A percentile compares a stretch with the other conserved stretches of the same genome.
phyloP scores from a whole-genome alignment of 2,329 filamentous ascomycete genomes.

The Huntiella abstrusa region DNA sequence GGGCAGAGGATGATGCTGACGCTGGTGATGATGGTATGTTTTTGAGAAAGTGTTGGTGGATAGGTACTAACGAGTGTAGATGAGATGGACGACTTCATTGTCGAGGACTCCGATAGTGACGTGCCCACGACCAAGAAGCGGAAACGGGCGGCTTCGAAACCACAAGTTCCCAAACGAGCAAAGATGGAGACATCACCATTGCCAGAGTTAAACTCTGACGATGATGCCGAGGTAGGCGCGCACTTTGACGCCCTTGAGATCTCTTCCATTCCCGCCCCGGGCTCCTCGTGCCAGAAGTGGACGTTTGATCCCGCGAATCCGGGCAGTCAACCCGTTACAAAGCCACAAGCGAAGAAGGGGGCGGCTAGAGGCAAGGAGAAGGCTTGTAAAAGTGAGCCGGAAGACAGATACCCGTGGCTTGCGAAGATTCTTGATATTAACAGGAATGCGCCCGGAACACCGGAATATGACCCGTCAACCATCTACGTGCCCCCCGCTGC shows the following conservation, averaged over 20 bases:
- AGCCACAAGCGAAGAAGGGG: conserved; percentile 12
- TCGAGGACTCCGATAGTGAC: conserved; percentile 73
- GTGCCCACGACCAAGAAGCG: conserved; percentile 49
- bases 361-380: conserved; percentile 35
- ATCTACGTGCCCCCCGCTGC: conserved; percentile 74
- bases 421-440: conserved; percentile 74
- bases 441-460: conserved; percentile 54
- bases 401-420: conserved; percentile 78
- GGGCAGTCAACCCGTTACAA: conserved; percentile 15
- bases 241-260: conserved; percentile 30
- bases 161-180: conserved; percentile 42
- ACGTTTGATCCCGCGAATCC: conserved; percentile 35
- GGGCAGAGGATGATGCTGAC: conserved; percentile 27
- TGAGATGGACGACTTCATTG: conserved; percentile 77
- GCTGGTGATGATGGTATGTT: conserved; percentile 42
- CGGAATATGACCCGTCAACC: conserved; percentile 79
- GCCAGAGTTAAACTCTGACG: conserved; percentile 19
- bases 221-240: conserved; percentile 25
- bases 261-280: conserved; percentile 23
- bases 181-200: conserved; percentile 14
- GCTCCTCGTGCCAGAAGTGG: conserved; percentile 44
- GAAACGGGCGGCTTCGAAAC: conserved; percentile 42
- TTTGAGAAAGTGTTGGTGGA: background rate
- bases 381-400: conserved; percentile 63
- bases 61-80: conserved; percentile 18